Evolutionary conservation across 768 basidiomycete species (phyloP), one percentile per base, ranked within the genome.

Genomic region (Rubroboletus satanas): DNA sequence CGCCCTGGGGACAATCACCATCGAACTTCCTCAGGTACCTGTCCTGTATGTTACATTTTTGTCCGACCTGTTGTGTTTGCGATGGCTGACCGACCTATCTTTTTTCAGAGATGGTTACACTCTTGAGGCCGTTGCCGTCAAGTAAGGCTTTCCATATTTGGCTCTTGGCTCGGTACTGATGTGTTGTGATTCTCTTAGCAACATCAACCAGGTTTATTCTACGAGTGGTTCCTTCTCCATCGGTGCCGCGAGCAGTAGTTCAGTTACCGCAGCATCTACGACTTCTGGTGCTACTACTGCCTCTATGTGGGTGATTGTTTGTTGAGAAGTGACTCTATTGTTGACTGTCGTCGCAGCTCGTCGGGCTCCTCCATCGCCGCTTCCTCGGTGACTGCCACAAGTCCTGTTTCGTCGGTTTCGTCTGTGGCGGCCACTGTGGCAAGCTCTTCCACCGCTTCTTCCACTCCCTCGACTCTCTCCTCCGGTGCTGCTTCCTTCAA

Each of bases 1-100:
- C 1, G 38, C 70, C 2, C 12, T 49, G 5, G 72, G 73, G 0
- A 36, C 60, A 1, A 1, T 79, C 3, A 74, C 72, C 1, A 14
- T 87, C n/a, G 37, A 48, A 0, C 55, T 87, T 4, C 83, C 83
- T 17, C 47, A 72, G 18, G 74, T 87, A 28, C 78, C 78, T 9
- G 56, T 52, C 10, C 72, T 70, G 85, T 86, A 60, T 35, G 63
- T 51, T 1, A 0, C 5, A 17, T 45, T 23, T 32, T 32, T 12
- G 0, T 42, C 33, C 11, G 1, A 1, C 5, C 4, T 1, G 9
- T 17, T 5, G 5, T 38, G 11, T 10, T 37, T 33, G 23, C 14
- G 9, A 6, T 12, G 32, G 7, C 43, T 62, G 33, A 56, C 45
- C 2, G 1, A 17, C 15, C 3, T 17, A 5, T 45, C 7, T 37